Evolutionary conservation across 495 filamentous ascomycete species (phyloP), one percentile per base, ranked within the genome.

Genomic region (Lophiostoma macrostomum): DNA sequence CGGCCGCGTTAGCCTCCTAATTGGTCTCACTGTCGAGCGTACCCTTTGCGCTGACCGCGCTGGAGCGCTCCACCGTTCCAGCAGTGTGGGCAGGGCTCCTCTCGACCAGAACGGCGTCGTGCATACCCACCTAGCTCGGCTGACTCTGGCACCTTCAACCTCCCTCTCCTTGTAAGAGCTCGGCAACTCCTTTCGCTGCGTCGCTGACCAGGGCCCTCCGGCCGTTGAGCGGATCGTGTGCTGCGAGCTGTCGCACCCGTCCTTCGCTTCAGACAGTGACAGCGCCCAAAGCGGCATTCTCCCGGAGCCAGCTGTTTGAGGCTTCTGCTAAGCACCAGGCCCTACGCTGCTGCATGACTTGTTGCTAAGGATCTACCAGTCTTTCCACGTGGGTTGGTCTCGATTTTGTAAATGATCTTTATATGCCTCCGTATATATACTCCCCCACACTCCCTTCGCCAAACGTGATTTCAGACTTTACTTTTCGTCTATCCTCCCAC

Each of bases 331-430:
- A 60, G 49, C 36, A 48, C 36, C 46, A 52, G 43, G 48, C 54
- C 50, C 40, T 60, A 64, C 40, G 31, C 40, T 41, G 53, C 31
- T 56, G 60, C 56, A 64, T 51, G 47, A 56, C 46, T 56, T 64
- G 24, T 39, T 32, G 50, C 29, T 56, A 24, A 36, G 52, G 46
- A 56, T 59, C 47, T 51, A 28, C 51, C 56, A 44, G 47, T 27
- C 47, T 47, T 53, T 52, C 60, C 60, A 64, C 60, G 60, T 64
- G 60, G 60, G 56, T 60, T 60, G 56, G 41, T 56, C 50, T 60
- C 35, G 40, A 42, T 40, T 51, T 47, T 56, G 44, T 50, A 20
- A 5, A 49, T 60, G 37, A 56, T 56, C 42, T 56, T 41, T 49
- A 56, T 56, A 64, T 56, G 32, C 40, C 19, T 42, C 27, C 7